Percentiles rank a stretch among this genome's conserved stretches.
Evolutionary conservation across 164 flowering plant genomes (phyloP).

Genomic region (Vitis vinifera): DNA sequence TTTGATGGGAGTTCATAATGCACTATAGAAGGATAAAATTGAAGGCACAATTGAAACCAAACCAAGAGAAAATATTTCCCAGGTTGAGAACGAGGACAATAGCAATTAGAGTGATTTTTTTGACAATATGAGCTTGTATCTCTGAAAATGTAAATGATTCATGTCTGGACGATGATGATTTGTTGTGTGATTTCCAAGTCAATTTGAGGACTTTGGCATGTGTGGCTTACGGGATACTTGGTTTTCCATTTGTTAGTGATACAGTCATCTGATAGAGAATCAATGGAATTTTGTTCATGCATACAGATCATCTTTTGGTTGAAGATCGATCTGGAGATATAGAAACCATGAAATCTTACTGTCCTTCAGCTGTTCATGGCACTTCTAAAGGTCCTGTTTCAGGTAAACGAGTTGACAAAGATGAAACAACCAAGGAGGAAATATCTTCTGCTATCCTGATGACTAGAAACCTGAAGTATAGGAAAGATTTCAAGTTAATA

Average conservation of each 20-base stretch:
- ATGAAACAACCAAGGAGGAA: not conserved
- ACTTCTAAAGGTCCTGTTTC: constrained; percentile 22
- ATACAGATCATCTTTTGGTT: constrained; percentile 17
- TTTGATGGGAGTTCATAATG: no score
- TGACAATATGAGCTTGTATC: constrained; percentile 37
- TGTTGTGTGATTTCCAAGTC: constrained; percentile 74
- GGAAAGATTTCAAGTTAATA: constrained; percentile 8
- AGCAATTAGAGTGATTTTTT: constrained; percentile 21
- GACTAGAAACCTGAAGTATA: not conserved
- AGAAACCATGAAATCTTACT: constrained; percentile 9
- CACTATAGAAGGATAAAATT: no score
- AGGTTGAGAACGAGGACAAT: constrained; percentile 13
- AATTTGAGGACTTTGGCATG: constrained; percentile 90
- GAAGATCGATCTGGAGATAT: constrained; percentile 15
- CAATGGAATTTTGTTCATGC: constrained; percentile 27
- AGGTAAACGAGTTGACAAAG: constrained; percentile 14
- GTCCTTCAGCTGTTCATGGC: constrained; percentile 15
- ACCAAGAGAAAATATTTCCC: constrained; percentile 17
- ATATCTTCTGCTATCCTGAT: not conserved
- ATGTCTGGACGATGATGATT: constrained; percentile 61
- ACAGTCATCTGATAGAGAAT: constrained; percentile 70
- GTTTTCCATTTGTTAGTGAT: constrained; percentile 90
- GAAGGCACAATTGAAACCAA: not conserved
- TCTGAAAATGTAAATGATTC: constrained; percentile 49
- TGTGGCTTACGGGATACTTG: constrained; percentile 96